Evolutionary conservation across 805 yeast genomes (phyloP).

Genomic region (Spathaspora hagerdaliae): DNA sequence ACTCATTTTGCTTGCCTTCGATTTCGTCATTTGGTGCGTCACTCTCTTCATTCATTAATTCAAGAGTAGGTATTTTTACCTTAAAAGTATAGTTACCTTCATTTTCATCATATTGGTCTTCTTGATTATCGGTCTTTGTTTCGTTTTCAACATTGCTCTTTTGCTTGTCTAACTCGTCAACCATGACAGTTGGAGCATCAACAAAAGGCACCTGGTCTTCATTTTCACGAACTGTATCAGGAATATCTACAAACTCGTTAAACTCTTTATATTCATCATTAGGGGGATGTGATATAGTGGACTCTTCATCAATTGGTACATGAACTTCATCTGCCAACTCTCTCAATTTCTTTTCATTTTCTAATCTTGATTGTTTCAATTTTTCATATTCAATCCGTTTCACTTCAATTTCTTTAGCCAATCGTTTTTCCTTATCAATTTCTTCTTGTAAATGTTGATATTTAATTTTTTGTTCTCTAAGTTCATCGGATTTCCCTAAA

Average conservation of each 20-base stretch:
- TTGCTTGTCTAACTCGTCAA: slow-evolving; percentile 21
- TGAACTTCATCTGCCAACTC: slow-evolving; percentile 8
- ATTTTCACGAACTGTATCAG: too few species aligned
- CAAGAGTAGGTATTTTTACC: not conserved
- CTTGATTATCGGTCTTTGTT: not conserved
- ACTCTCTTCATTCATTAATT: too few species aligned
- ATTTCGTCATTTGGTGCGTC: not conserved
- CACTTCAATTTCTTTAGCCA: slow-evolving; percentile 35
- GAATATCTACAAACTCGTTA: too few species aligned
- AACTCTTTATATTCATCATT: too few species aligned
- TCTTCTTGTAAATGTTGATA: slow-evolving; percentile 27
- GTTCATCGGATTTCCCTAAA: slow-evolving; percentile 17
- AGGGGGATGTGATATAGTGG: too few species aligned
- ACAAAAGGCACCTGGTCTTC: too few species aligned
- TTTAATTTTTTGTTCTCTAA: slow-evolving; percentile 23
- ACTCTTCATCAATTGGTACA: not conserved
- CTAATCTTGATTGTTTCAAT: slow-evolving; percentile 17
- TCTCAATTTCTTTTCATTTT: slow-evolving; percentile 23
- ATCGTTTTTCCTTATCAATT: slow-evolving; percentile 34
- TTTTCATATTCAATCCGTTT: slow-evolving; percentile 34
- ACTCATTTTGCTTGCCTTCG: not conserved
- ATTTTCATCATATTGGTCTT: not conserved
- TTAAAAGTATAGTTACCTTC: too few species aligned
- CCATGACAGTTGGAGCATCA: slow-evolving; percentile 18
- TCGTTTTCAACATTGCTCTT: not conserved